Evolutionary conservation across 345 rosid species (phyloP).

Genomic region (Moricandia moricandioides): DNA sequence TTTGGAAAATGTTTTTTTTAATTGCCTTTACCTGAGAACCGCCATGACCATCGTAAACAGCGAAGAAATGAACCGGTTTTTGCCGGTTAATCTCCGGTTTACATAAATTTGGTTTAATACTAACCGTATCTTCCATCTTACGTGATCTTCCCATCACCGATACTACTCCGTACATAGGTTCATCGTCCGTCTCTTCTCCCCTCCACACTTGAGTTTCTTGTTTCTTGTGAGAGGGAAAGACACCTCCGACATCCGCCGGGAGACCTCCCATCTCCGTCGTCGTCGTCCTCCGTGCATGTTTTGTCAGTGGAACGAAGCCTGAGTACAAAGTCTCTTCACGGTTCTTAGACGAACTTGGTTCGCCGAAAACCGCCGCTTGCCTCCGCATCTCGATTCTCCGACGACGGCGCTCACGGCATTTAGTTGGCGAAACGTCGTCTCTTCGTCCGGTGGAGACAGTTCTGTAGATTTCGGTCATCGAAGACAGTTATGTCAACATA

Average conservation of each 20-base stretch:
- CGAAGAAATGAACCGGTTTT: conserved; percentile 70
- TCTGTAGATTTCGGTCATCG: conserved; percentile 32
- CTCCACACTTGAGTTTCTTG: background rate
- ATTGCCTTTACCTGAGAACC: conserved; percentile 58
- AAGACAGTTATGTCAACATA: background rate
- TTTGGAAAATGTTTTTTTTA: no score
- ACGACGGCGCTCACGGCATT: conserved; percentile 43
- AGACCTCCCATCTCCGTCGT: conserved; percentile 20
- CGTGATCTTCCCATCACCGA: conserved; percentile 59
- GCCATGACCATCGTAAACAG: conserved; percentile 84
- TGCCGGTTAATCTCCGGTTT: conserved; percentile 42
- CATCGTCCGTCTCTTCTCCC: conserved; percentile 9
- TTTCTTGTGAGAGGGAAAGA: background rate
- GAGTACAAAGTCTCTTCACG: conserved; percentile 22
- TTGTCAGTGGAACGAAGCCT: conserved; percentile 7
- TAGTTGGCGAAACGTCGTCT: conserved; percentile 36
- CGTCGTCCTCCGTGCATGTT: conserved; percentile 28
- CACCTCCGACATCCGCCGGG: conserved; percentile 1
- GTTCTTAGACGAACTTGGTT: conserved; percentile 16
- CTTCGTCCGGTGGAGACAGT: conserved; percentile 6
- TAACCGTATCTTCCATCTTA: conserved; percentile 63
- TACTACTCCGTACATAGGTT: conserved; percentile 51
- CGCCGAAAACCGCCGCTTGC: conserved; percentile 30
- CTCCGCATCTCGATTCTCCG: conserved; percentile 54
- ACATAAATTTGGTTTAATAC: conserved; percentile 44